Conservation (phyloP, 2,329 filamentous ascomycete genomes). For the Penicillium sp. region DNA sequence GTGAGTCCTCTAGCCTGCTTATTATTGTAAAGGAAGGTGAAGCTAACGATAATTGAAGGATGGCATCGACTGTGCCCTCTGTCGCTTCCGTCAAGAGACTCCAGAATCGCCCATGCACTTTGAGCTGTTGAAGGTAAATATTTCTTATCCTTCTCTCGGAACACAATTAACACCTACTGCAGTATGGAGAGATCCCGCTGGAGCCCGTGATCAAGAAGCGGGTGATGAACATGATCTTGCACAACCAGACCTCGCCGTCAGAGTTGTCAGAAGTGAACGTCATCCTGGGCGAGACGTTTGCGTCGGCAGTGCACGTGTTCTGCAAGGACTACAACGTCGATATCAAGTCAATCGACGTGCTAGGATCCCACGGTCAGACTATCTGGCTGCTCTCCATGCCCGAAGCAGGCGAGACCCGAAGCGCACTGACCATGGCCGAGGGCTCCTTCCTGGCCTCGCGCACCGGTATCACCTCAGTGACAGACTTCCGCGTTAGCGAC, state of each 20-base stretch:
- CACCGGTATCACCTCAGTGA: constrained; percentile 60
- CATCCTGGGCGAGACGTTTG: constrained; percentile 58
- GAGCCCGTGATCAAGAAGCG: constrained; percentile 56
- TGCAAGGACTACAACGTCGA: constrained; percentile 47
- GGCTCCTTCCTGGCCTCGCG: constrained; percentile 55
- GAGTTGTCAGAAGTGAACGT: constrained; percentile 60
- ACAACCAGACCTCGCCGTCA: constrained; percentile 55
- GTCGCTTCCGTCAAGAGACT: constrained; percentile 55
- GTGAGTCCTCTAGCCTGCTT: constrained; percentile 12
- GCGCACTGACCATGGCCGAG: constrained; percentile 59
- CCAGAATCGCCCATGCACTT: constrained; percentile 57
- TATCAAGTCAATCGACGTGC: constrained; percentile 51
- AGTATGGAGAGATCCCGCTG: constrained; percentile 58
- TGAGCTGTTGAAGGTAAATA: constrained; percentile 47
- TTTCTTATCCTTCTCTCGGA: neutral
- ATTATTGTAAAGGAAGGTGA: neutral
- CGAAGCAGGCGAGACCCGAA: constrained; percentile 46
- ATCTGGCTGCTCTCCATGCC: constrained; percentile 60
- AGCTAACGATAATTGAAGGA: constrained; percentile 32
- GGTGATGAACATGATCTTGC: constrained; percentile 58
- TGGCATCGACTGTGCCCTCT: constrained; percentile 60
- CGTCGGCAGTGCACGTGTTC: constrained; percentile 54
- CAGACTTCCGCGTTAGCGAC: constrained; percentile 59
- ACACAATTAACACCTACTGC: constrained; percentile 5
- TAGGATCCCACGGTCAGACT: constrained; percentile 61